Conservation (phyloP, 176 grass and related monocot genomes). For the Luzula sylvatica region DNA sequence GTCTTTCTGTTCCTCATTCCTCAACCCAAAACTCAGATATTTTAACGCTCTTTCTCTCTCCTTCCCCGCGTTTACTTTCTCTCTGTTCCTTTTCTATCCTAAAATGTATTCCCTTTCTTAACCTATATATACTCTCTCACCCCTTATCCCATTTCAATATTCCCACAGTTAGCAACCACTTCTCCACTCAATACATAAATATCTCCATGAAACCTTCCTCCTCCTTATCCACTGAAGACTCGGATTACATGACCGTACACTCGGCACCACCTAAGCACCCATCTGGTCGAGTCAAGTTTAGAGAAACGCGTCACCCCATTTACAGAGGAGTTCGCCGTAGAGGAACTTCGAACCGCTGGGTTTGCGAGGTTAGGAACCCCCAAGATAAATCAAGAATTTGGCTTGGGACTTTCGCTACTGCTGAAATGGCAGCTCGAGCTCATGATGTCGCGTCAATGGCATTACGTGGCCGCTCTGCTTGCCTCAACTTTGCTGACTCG, state of each 20-base stretch:
- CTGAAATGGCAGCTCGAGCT: slow-evolving; percentile 47
- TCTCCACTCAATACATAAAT: neutral
- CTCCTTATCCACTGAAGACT: neutral
- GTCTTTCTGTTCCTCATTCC: too few species aligned
- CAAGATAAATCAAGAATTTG: slow-evolving; percentile 39
- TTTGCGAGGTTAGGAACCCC: slow-evolving; percentile 32
- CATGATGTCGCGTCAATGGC: slow-evolving; percentile 62
- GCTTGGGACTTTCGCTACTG: slow-evolving; percentile 68
- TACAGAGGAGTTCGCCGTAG: slow-evolving; percentile 24
- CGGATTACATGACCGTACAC: slow-evolving; percentile 26
- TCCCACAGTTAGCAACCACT: neutral
- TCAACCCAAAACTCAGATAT: too few species aligned
- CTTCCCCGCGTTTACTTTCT: neutral
- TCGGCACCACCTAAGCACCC: slow-evolving; percentile 53
- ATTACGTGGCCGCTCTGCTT: slow-evolving; percentile 14
- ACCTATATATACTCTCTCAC: slow-evolving; percentile 27
- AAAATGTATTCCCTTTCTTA: neutral
- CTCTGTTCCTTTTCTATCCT: neutral
- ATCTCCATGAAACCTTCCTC: neutral
- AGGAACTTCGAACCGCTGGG: slow-evolving; percentile 14
- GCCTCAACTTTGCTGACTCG: slow-evolving; percentile 71
- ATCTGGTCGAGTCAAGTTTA: slow-evolving; percentile 29
- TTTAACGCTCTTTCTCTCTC: neutral
- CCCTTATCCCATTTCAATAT: neutral
- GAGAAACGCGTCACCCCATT: slow-evolving; percentile 28